These are phyloP conservation scores for Barnettozyma botsteinii DNA, from an alignment of 805 yeast species.

Conservation along the genomic window DNA sequence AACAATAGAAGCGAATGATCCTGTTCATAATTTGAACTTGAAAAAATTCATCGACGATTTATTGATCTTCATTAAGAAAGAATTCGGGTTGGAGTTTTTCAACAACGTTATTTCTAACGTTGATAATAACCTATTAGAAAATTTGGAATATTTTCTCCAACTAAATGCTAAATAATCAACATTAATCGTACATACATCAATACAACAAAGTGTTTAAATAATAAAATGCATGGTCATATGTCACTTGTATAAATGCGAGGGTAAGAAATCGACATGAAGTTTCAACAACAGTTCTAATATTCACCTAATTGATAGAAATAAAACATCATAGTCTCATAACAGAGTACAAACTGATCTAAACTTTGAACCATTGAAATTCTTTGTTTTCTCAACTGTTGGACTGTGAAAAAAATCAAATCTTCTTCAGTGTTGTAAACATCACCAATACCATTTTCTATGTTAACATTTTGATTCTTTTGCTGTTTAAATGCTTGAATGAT, in stretches of 20 bases:
- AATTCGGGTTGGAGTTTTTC: constrained; percentile 12
- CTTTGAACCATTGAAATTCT: constrained; percentile 83
- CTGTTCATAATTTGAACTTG: constrained; percentile 48
- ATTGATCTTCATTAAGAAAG: constrained; percentile 10
- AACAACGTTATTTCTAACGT: constrained; percentile 4
- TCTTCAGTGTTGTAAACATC: constrained; percentile 36
- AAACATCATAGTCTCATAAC: constrained; percentile 53
- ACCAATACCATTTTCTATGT: constrained; percentile 2
- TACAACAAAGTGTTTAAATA: no score
- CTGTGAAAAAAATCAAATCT: constrained; percentile 46
- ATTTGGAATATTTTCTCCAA: constrained; percentile 21
- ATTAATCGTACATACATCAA: no score
- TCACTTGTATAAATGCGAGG: background rate
- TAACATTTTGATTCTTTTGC: constrained; percentile 5
- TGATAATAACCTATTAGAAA: constrained; percentile 20
- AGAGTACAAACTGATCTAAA: constrained; percentile 64
- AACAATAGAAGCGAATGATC: constrained; percentile 36
- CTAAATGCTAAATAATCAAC: background rate
- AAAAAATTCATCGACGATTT: constrained; percentile 37
- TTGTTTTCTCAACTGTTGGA: constrained; percentile 64
- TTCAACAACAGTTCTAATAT: no score
- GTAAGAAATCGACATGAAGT: no score
- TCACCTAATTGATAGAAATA: constrained; percentile 11
- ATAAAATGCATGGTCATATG: background rate
- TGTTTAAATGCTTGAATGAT: constrained; percentile 16